phyloP scores from a whole-genome alignment of 2,329 filamentous ascomycete genomes.

The Ramularia endophylla region DNA sequence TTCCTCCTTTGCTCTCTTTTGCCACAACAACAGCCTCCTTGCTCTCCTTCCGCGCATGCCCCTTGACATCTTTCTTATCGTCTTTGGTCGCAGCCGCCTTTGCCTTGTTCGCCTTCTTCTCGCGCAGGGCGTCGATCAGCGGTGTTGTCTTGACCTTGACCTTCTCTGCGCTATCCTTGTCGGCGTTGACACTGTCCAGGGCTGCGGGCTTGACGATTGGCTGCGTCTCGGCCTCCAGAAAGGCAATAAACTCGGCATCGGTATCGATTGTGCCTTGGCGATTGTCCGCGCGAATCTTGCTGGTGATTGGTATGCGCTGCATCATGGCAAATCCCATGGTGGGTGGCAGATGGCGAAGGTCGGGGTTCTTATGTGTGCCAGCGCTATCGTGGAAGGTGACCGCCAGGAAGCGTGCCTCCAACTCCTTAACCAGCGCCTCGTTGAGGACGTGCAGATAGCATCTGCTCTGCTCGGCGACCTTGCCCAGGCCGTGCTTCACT shows the following conservation, averaged over 20 bases:
- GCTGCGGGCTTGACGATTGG: slow-evolving; percentile 52
- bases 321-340: slow-evolving; percentile 76
- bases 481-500: slow-evolving; percentile 71
- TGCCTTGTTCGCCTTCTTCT: slow-evolving; percentile 42
- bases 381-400: slow-evolving; percentile 75
- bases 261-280: slow-evolving; percentile 94
- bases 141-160: slow-evolving; percentile 76
- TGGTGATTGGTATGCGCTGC: slow-evolving; percentile 66
- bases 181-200: slow-evolving; percentile 45
- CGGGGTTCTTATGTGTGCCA: slow-evolving; percentile 64
- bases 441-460: slow-evolving; percentile 79
- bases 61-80: slow-evolving; percentile 30
- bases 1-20: slow-evolving; percentile 29
- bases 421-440: slow-evolving; percentile 57
- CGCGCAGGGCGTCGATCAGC: slow-evolving; percentile 80
- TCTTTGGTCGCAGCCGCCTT: slow-evolving; percentile 26
- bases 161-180: slow-evolving; percentile 42
- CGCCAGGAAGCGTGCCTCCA: slow-evolving; percentile 65
- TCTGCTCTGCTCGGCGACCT: slow-evolving; percentile 72
- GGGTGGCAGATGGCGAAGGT: slow-evolving; percentile 67
- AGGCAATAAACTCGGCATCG: slow-evolving; percentile 91
- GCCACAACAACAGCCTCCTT: slow-evolving; percentile 30
- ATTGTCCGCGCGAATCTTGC: slow-evolving; percentile 69
- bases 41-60: slow-evolving; percentile 26
- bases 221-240: slow-evolving; percentile 81